phyloP scores from a whole-genome alignment of 192 early-diverging fungal species.

The Backusella macrospora region DNA sequence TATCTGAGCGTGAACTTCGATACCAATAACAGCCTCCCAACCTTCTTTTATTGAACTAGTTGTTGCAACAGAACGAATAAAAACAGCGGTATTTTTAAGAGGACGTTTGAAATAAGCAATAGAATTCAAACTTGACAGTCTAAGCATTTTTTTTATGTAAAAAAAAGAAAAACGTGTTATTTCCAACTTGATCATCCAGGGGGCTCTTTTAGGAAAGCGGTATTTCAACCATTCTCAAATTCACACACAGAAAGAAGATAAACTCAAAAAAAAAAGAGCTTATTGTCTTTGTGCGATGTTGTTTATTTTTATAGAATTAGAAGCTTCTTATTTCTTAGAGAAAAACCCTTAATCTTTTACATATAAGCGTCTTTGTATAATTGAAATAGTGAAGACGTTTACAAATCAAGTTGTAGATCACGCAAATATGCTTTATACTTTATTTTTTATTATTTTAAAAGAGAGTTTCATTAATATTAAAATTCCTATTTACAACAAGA shows the following conservation, averaged over 20 bases:
- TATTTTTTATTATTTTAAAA: no score
- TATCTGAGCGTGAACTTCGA: conserved; percentile 91
- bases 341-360: no score
- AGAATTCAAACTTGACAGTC: not conserved
- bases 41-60: conserved; percentile 22
- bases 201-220: not conserved
- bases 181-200: not conserved
- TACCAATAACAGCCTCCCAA: conserved; percentile 79
- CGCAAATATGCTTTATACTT: no score
- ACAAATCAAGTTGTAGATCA: no score
- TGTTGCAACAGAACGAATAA: not conserved
- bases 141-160: not conserved
- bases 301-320: no score
- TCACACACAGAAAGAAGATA: no score
- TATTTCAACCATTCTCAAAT: not conserved
- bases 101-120: not conserved
- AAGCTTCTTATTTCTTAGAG: no score
- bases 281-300: no score
- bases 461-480: not conserved
- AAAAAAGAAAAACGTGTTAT: not conserved
- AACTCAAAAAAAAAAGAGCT: no score
- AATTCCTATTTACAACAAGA: conserved; percentile 1
- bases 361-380: no score
- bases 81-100: not conserved
- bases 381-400: no score